Evolutionary conservation across 1,139 yeast genomes (phyloP), one percentile per base, ranked within the genome.

Genomic region (Pichia sp.): DNA sequence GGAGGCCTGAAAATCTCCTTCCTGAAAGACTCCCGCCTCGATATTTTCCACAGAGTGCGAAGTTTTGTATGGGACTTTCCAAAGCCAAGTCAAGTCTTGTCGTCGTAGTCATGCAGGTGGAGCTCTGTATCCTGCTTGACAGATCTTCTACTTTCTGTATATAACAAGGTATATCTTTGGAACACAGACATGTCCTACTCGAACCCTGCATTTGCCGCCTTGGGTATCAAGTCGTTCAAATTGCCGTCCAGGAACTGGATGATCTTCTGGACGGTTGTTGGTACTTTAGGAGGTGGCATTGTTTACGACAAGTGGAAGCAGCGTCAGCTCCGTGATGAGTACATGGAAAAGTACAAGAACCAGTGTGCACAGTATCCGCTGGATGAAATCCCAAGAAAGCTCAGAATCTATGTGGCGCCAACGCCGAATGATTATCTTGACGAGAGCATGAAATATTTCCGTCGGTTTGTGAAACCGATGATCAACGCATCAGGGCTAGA

Each of bases 401-500:
- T 95, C 51, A 83, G 89, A 1, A 82, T 95, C 1, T 91, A 84
- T 64, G 78, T 91, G 54, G 96, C 96, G 0, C 99, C 99, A 16
- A 97, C 98, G 13, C 99, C 99, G 16, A 87, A 89, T 61, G 98
- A 93, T 66, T 89, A 83, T 62, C 71, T 95, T 48, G 96, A 86
- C 46, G 84, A 83, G 56, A 83, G 95, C 18, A 67, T 87, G 69
- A 78, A 77, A 55, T 78, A 86, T 53, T 90, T 93, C 75, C 79
- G 89, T 59, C 81, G 85, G 55, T 91, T 81, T 65, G 77, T 91
- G 60, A 93, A 93, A 70, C 99, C 99, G 0, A 77, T 91, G 4
- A 73, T 95, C 60, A 88, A 87, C 60, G 78, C 96, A 2, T 87
- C 90, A 8, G 96, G 96, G 2, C 70, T 93, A 23, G 99, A 95